Percentiles rank a stretch among this genome's conserved stretches.
Evolutionary conservation across 768 basidiomycete genomes (phyloP).

Genomic region (Leccinum truebloodii): DNA sequence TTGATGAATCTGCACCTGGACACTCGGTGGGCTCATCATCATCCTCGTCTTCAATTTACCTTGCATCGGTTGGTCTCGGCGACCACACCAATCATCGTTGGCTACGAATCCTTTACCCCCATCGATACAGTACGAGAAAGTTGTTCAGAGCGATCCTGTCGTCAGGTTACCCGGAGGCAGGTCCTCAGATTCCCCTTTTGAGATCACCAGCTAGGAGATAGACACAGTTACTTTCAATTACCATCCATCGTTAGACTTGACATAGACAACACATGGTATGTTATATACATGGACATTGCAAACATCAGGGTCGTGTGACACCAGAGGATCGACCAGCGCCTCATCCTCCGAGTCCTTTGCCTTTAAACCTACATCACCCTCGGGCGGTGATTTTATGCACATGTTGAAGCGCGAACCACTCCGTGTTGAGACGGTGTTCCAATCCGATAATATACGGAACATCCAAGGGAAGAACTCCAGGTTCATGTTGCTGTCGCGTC

Average conservation of each 20-base stretch:
- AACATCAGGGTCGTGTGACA: constrained; percentile 2
- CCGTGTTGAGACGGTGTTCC: constrained; percentile 40
- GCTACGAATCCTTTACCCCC: constrained; percentile 21
- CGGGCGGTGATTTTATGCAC: constrained; percentile 23
- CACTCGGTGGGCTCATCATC: constrained; percentile 1
- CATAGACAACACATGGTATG: constrained; percentile 4
- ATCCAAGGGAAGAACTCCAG: constrained; percentile 23
- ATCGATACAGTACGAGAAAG: too few species aligned
- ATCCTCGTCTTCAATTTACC: constrained; percentile 34
- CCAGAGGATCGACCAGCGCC: constrained; percentile 1
- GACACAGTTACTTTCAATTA: background rate
- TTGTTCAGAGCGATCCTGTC: constrained; percentile 4
- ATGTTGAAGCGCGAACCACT: constrained; percentile 43
- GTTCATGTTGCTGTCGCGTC: constrained; percentile 11
- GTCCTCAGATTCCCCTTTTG: background rate
- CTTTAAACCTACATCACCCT: constrained; percentile 19
- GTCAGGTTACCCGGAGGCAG: constrained; percentile 41
- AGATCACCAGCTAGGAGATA: background rate
- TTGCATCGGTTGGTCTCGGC: constrained; percentile 29
- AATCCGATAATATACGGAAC: constrained; percentile 14
- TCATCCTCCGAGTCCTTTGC: constrained; percentile 1
- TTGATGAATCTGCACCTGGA: constrained; percentile 49
- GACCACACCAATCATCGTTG: constrained; percentile 45
- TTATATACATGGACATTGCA: constrained; percentile 14
- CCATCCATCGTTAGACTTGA: constrained; percentile 3